A percentile compares a stretch with the other conserved stretches of the same genome.
These are phyloP conservation scores for Erysimum cheiranthoides DNA, from an alignment of 345 rosid genomes.

Conservation along the genomic window DNA sequence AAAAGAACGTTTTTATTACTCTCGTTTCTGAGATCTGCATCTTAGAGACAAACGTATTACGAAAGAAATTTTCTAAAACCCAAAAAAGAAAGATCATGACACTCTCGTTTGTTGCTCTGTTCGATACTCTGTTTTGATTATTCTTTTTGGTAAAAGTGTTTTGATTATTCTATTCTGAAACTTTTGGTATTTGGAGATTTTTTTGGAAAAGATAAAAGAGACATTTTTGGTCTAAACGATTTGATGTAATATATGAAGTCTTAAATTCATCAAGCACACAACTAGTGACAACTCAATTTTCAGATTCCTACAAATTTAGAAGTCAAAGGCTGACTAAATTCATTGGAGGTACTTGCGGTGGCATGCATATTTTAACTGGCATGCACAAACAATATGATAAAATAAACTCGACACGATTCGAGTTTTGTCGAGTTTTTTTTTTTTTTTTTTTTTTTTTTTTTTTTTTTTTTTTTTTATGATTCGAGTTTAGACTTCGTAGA, in stretches of 20 bases:
- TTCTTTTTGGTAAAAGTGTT: no score
- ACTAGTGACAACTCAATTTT: not conserved
- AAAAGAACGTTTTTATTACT: no score
- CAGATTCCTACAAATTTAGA: not conserved
- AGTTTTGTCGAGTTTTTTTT: no score
- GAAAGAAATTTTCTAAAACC: no score
- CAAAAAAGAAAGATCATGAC: no score
- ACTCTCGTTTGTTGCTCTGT: not conserved
- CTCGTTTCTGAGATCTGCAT: no score
- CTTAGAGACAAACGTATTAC: no score
- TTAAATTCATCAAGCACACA: not conserved
- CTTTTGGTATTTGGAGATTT: not conserved
- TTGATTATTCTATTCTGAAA: not conserved
- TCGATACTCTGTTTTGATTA: not conserved
- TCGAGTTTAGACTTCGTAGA: no score
- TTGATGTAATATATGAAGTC: not conserved
- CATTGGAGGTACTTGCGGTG: constrained; percentile 22
- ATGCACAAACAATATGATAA: constrained; percentile 13
- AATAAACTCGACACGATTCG: not conserved
- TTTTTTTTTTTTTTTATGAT: no score
- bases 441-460: no score
- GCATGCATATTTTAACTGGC: not conserved
- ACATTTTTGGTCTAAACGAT: no score
- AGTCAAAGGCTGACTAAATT: constrained; percentile 10
- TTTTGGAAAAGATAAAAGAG: not conserved